Percentiles rank a stretch among this genome's conserved stretches.
Conservation (phyloP, 2,329 filamentous ascomycete genomes). For the Geoglossum cookeanum region DNA sequence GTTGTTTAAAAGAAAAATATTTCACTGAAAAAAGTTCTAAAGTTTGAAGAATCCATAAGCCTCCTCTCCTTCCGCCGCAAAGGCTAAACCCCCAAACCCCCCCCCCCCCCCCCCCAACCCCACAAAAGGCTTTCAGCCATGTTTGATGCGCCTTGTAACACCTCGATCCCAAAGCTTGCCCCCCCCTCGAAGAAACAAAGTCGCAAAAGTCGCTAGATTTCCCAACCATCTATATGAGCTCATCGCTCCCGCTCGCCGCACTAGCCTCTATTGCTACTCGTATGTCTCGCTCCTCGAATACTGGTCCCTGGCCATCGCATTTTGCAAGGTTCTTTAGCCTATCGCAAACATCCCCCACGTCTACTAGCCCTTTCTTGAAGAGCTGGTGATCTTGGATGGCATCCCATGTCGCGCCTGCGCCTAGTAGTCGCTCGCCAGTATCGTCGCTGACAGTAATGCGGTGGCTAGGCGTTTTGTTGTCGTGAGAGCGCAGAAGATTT, state of each 20-base stretch:
- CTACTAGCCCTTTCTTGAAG: constrained; percentile 57
- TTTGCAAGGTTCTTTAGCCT: constrained; percentile 53
- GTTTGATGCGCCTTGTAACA: not conserved
- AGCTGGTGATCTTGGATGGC: constrained; percentile 64
- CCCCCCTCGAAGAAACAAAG: not conserved
- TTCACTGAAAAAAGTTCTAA: no score
- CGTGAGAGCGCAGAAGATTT: constrained; percentile 40
- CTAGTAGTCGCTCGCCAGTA: constrained; percentile 48
- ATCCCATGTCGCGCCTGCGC: constrained; percentile 72
- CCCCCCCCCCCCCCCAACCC: no score
- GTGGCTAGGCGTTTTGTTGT: constrained; percentile 36
- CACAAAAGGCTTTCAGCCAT: not conserved
- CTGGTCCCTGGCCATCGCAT: constrained; percentile 75
- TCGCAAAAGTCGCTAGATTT: not conserved
- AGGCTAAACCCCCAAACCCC: no score
- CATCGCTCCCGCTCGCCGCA: constrained; percentile 57
- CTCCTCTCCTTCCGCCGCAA: no score
- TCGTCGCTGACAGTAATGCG: constrained; percentile 46
- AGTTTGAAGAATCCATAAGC: no score
- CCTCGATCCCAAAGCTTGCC: not conserved
- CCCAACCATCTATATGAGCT: constrained; percentile 39
- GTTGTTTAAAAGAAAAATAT: no score
- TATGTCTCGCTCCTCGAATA: constrained; percentile 64
- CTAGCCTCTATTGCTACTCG: constrained; percentile 59
- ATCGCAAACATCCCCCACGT: constrained; percentile 66